These are phyloP conservation scores for Cladophialophora psammophila DNA, from an alignment of 2,329 filamentous ascomycete genomes.

Conservation along the genomic window DNA sequence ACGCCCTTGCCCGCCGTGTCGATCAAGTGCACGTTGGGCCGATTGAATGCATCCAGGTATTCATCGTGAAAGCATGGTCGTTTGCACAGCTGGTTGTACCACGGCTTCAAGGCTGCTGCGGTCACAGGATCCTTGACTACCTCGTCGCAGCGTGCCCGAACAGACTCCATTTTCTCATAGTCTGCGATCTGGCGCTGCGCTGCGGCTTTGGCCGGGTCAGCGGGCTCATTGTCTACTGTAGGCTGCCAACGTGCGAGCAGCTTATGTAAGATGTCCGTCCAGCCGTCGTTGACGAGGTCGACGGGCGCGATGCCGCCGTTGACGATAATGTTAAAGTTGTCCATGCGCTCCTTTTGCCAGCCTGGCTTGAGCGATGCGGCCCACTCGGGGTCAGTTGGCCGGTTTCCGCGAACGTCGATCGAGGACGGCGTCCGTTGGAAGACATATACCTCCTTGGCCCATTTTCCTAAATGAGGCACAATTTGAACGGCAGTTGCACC, in stretches of 20 bases:
- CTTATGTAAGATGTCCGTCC: slow-evolving; percentile 38
- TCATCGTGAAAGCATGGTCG: slow-evolving; percentile 68
- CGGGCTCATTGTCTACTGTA: slow-evolving; percentile 1
- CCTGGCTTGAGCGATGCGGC: slow-evolving; percentile 28
- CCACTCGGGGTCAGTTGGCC: slow-evolving; percentile 28
- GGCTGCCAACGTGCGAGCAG: slow-evolving; percentile 17
- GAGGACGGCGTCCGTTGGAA: slow-evolving; percentile 48
- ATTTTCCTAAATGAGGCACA: slow-evolving; percentile 44
- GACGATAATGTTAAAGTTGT: slow-evolving; percentile 44
- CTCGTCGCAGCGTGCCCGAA: slow-evolving; percentile 55
- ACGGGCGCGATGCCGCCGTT: slow-evolving; percentile 33
- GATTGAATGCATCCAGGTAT: slow-evolving; percentile 67
- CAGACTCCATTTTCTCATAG: slow-evolving; percentile 35
- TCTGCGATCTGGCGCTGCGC: slow-evolving; percentile 34
- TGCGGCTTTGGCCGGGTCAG: slow-evolving; percentile 18
- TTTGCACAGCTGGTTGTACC: slow-evolving; percentile 70
- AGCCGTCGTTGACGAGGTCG: slow-evolving; percentile 44
- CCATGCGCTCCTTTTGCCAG: slow-evolving; percentile 43
- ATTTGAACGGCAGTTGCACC: slow-evolving; percentile 54
- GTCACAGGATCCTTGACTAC: slow-evolving; percentile 62
- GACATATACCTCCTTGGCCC: slow-evolving; percentile 46
- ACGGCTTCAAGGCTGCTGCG: slow-evolving; percentile 63
- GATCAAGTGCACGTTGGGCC: slow-evolving; percentile 64
- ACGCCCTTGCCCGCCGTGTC: slow-evolving; percentile 66
- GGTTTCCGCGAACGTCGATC: slow-evolving; percentile 42